Base-by-base conservation (phyloP, 352 stramenopile species). In the Phytophthora vignae region DNA sequence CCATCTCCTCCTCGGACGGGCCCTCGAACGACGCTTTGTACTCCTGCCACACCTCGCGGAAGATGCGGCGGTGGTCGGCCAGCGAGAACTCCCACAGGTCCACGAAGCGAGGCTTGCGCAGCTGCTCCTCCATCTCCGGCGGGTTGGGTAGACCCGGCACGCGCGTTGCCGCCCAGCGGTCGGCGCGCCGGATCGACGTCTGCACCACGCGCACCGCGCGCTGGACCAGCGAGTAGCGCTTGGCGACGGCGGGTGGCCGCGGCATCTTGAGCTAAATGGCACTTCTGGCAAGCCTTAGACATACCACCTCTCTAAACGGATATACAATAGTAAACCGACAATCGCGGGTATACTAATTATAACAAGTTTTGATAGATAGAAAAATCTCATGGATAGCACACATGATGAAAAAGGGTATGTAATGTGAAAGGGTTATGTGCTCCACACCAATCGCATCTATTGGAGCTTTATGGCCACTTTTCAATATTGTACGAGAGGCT, bases 211-310 rank as follows among this genome's bases (percentile, higher is more conserved):
- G 88, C 74, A 96, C 81, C 19, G 76, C 66, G 49, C 76, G 82
- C 84, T 96, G 88, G 66, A 95, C 87, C 56, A 94, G 77, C 77
- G 87, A 94, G 80, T 93, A 93, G 63, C 65, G 72, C 84, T 90
- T 91, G 19, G 61, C 50, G 11, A 17, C 15, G 14, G 55, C n/a
- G 21, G 53, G 44, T 54, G 73, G 40, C 27, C n/a, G 56, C 40
- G 63, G 48, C 69, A 77, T 78, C 12, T 38, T 69, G 33, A 31
- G 40, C 17, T 42, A 17, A 33, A 42, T 42, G 36, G 10, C 36
- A 42, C 36, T 42, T 6, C 11, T 17, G 10, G 15, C 36, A 44
- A 44, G 36, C 36, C n/a, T 44, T 44, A 0, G 42, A 19, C 40
- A 15, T 21, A 9, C 19, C 8, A 7, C 40, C 42, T 21, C 14